Evolutionary conservation across 192 early-diverging fungal genomes (phyloP), one percentile per base, ranked within the genome.

Genomic region (Coemansia sp.): DNA sequence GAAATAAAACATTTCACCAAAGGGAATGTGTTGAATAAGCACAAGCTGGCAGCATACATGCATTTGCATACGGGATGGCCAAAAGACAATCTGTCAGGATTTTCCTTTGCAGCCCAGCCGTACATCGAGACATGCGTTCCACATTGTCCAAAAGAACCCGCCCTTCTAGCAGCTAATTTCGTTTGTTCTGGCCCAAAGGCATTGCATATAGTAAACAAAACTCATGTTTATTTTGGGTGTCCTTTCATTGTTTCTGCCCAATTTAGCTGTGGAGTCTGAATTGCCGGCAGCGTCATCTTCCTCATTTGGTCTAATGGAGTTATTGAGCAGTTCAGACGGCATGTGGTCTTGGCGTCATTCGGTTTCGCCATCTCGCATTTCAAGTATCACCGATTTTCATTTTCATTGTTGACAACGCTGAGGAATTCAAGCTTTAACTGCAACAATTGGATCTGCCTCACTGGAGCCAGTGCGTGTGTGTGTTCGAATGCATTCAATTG

Each of bases 21-120:
- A 20, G 38, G 25, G n/a, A 20, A 19, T n/a, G 35, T 9, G 40
- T 25, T 42, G 58, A 40, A 42, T 25, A 25, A 41, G 42, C 58
- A 42, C 17, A 38, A 59, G 57, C 57, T 17, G 19, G 57, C 57
- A 59, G 9, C 58, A 29, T 20, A 54, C 23, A 54, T 54, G 52
- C 52, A 32, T 25, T 33, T 54, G 52, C 52, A 54, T 54, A 29
- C 48, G 19, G 9, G 25, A 54, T 54, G 32, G 25, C 52, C 29
- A 57, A 57, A 36, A 57, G 14, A 57, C 29, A 33, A 33, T 57
- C 33, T 33, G 34, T 36, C 8, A 29, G 33, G n/a, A 9, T 36
- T 20, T 33, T 9, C 8, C 55, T 57, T 57, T 57, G 55, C 55
- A 57, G 32, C 17, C 15, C 55, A 33, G 34, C 55, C 55, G 34